Base-by-base conservation (phyloP, 257 asterid genomes). In the Lycium barbarum region DNA sequence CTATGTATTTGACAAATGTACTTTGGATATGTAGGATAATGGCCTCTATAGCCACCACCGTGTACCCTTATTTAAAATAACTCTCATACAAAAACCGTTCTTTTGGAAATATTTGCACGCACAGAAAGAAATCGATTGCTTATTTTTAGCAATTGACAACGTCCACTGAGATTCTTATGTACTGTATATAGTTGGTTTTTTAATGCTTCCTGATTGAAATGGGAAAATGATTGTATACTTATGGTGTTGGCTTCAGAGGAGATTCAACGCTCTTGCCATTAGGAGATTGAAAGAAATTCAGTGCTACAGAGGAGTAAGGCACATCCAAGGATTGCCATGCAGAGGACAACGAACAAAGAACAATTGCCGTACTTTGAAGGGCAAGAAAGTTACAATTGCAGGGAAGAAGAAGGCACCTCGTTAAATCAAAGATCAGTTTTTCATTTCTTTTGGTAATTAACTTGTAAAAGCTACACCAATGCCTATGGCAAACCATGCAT, bases 341-440 rank as follows among this genome's bases (percentile, higher is more conserved):
- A 85, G 99, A 84, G 99, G 98, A 12, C 98, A 96, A 86, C 90
- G 98, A 87, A 96, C 99, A 3, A 96, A 93, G 93, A 95, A 95
- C 86, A 96, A 95, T 87, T 95, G 98, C 88, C 91, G 99, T 86
- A 95, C 99, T 40, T 87, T 95, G 87, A 96, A 96, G 91, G 98
- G 99, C 33, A 96, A 96, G 91, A 93, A 88, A 87, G 93, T 96
- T 17, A 92, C 98, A 84, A 90, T 95, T 78, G 95, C 98, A 0
- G 98, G 98, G 78, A 96, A 96, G 88, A 96, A 96, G 92, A 96
- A 95, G 94, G 87, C 90, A 3, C 87, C 89, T 76, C 92, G 92
- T 72, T 90, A 71, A 61, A 18, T 66, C 59, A 1, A 18, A 4
- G 6, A 2, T 79, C 20, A 45, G 61, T 72, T 18, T 53, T 82